These are phyloP conservation scores for Trichosporon inkin DNA, from an alignment of 1,284 basidiomycete species.

Conservation along the genomic window DNA sequence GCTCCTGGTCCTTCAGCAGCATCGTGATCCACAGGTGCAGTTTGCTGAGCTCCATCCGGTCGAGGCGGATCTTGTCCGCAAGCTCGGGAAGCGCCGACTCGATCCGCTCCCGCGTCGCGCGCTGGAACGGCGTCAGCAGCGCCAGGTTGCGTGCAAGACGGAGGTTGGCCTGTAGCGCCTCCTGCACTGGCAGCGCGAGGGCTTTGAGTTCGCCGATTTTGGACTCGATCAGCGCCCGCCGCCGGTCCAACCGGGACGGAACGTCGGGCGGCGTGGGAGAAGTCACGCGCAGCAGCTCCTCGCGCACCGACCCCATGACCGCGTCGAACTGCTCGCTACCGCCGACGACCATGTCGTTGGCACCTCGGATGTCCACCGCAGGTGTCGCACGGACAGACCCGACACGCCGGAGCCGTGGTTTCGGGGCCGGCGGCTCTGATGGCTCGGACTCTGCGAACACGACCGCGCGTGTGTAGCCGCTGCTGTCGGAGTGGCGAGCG, in stretches of 20 bases:
- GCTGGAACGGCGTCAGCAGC: conserved; percentile 79
- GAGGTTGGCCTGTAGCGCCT: conserved; percentile 66
- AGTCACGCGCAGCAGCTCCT: conserved; percentile 56
- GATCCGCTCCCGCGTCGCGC: conserved; percentile 71
- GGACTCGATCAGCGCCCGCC: conserved; percentile 23
- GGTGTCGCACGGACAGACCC: conserved; percentile 19
- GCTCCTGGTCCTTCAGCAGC: conserved; percentile 66
- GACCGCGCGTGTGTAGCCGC: background rate
- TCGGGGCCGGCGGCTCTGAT: background rate
- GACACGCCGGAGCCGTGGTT: conserved; percentile 16
- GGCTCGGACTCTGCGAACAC: background rate
- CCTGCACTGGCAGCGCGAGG: conserved; percentile 58
- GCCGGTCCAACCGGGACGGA: conserved; percentile 18
- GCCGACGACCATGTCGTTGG: conserved; percentile 34
- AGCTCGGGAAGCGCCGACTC: conserved; percentile 61
- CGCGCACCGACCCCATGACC: conserved; percentile 79
- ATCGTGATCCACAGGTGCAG: conserved; percentile 70
- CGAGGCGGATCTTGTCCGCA: conserved; percentile 62
- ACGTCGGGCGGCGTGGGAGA: conserved; percentile 2
- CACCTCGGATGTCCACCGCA: conserved; percentile 34
- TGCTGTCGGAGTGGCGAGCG: background rate
- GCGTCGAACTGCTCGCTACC: conserved; percentile 57
- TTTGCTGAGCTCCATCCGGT: conserved; percentile 68
- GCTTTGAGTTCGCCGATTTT: conserved; percentile 48
- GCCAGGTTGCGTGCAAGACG: conserved; percentile 76